These are phyloP conservation scores for Candida lessepsii DNA, from an alignment of 805 yeast genomes.

Conservation along the genomic window DNA sequence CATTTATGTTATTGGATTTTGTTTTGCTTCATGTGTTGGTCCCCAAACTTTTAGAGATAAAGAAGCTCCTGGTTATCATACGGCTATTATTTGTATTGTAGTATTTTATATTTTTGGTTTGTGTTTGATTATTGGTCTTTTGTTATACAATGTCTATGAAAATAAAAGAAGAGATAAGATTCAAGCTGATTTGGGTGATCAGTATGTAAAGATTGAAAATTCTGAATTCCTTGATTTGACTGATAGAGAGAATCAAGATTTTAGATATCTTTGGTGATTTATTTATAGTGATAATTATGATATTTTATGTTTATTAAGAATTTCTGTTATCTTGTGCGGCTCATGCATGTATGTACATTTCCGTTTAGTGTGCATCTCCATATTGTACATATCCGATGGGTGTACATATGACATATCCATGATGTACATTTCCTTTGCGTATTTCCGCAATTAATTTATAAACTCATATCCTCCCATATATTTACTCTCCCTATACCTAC, in stretches of 20 bases:
- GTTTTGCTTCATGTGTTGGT: constrained; percentile 55
- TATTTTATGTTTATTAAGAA: neutral
- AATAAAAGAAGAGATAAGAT: constrained; percentile 37
- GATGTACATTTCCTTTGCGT: too few species aligned
- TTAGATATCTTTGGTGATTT: constrained; percentile 38
- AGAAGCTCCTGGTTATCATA: constrained; percentile 46
- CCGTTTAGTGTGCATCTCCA: too few species aligned
- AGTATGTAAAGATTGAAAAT: constrained; percentile 30
- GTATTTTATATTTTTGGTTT: constrained; percentile 30
- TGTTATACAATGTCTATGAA: constrained; percentile 26
- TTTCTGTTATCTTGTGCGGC: too few species aligned
- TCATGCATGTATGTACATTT: too few species aligned
- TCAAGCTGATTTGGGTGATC: constrained; percentile 9
- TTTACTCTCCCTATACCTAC: too few species aligned
- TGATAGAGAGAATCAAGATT: constrained; percentile 52
- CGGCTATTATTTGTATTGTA: constrained; percentile 42
- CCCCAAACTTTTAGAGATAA: constrained; percentile 48
- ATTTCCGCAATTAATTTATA: too few species aligned
- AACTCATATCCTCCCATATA: too few species aligned
- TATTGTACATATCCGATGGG: too few species aligned
- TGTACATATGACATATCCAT: too few species aligned
- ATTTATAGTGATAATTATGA: too few species aligned
- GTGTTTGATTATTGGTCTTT: constrained; percentile 23
- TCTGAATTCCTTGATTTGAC: constrained; percentile 53
- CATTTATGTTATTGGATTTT: constrained; percentile 45